phyloP scores from a whole-genome alignment of 495 filamentous ascomycete species.

The Cryomyces minteri region DNA sequence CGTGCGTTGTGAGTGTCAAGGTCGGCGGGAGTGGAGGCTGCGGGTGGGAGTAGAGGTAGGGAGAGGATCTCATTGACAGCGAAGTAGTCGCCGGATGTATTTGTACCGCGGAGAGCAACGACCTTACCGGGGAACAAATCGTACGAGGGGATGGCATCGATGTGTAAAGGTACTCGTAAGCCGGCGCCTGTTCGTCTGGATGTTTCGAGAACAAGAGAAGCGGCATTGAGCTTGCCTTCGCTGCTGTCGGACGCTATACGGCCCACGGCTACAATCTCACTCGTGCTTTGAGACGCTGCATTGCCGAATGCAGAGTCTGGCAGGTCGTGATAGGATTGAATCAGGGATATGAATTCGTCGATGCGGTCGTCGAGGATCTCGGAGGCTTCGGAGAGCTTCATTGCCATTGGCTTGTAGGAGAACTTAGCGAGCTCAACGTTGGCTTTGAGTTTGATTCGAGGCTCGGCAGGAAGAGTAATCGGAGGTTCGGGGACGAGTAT shows the following conservation, averaged over 20 bases:
- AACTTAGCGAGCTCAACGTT: conserved; percentile 81
- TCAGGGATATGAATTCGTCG: conserved; percentile 57
- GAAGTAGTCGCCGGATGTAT: conserved; percentile 73
- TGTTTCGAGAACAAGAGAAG: conserved; percentile 73
- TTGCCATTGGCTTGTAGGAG: conserved; percentile 79
- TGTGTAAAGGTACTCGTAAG: conserved; percentile 57
- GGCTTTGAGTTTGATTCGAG: conserved; percentile 63
- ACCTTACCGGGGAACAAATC: conserved; percentile 95
- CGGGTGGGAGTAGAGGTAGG: conserved; percentile 48
- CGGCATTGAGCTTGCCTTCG: conserved; percentile 66
- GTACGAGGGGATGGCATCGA: conserved; percentile 46
- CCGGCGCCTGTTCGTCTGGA: conserved; percentile 74
- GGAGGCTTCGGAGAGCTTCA: conserved; percentile 81
- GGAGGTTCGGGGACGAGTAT: conserved; percentile 30
- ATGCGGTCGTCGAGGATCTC: conserved; percentile 91
- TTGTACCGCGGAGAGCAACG: conserved; percentile 68
- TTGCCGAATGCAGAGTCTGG: conserved; percentile 76
- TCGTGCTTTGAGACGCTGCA: conserved; percentile 63
- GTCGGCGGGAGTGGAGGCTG: conserved; percentile 39
- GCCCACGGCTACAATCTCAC: conserved; percentile 76
- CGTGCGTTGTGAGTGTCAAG: conserved; percentile 47
- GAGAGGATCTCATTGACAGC: conserved; percentile 57
- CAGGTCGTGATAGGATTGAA: conserved; percentile 57
- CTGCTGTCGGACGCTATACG: conserved; percentile 72
- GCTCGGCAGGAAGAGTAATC: conserved; percentile 47